Base-by-base conservation (phyloP, 768 basidiomycete genomes). In the Sarcodon aspratus region DNA sequence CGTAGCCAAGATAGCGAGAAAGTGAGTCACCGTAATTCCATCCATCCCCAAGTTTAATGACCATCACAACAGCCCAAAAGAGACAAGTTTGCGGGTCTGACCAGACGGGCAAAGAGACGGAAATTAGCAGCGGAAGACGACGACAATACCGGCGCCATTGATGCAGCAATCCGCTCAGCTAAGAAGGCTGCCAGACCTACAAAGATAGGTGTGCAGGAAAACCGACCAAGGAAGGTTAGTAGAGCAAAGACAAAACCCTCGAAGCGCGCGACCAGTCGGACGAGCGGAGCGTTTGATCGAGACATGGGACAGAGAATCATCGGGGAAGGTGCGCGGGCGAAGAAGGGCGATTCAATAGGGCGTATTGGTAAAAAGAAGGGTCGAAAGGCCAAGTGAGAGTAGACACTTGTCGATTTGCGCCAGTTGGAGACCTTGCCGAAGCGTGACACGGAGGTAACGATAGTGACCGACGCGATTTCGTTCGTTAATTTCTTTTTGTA, bases 61-160 rank as follows among this genome's bases (percentile, higher is more conserved):
- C 44, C 34, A 37, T 33, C 48, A 35, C 49, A 18, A 37, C 59
- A 88, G 85, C 79, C 79, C 13, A 85, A 84, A 62, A 74, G 85
- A 55, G 85, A 88, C 56, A 84, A 82, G 54, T 76, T 79, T 52
- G 72, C 85, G 7, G 94, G 93, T 9, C 74, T 97, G 9, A 84
- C 92, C n/a, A 79, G 95, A 51, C 82, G 75, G 59, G 80, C 75
- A 46, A 97, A 96, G 63, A 75, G 95, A 50, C 75, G 92, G 58
- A 96, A 93, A 67, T 71, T 94, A 69, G 83, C 85, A 7, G 71
- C 78, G 63, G 87, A 93, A 60, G 81, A 83, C 53, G 90, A 94
- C 54, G 76, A 79, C 46, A 78, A 80, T 48, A 66, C 63, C 33
- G 73, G 70, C 18, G 68, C 74, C 8, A 66, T 85, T 42, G 72